These are phyloP conservation scores for Ascochyta rabiei DNA, from an alignment of 2,329 filamentous ascomycete species.

Conservation along the genomic window DNA sequence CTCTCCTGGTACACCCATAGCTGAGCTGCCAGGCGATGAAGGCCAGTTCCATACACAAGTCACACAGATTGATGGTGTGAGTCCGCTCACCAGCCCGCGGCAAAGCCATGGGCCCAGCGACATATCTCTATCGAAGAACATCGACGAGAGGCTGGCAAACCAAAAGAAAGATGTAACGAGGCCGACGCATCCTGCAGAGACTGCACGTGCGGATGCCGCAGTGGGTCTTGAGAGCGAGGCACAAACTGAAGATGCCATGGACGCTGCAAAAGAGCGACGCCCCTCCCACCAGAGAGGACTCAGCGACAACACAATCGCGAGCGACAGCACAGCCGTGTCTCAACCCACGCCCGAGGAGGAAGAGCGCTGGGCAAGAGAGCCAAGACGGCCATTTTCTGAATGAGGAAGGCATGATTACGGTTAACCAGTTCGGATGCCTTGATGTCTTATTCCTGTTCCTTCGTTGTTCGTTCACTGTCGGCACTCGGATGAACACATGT, in stretches of 20 bases:
- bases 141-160: conserved; percentile 34
- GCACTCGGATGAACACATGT: conserved; percentile 1
- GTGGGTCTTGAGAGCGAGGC: background rate
- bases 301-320: conserved; percentile 42
- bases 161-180: conserved; percentile 5
- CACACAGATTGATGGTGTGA: conserved; percentile 23
- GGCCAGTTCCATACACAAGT: conserved; percentile 22
- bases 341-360: conserved; percentile 43
- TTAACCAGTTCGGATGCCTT: background rate
- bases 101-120: conserved; percentile 38
- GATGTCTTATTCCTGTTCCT: background rate
- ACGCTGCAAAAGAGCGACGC: conserved; percentile 23
- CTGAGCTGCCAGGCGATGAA: conserved; percentile 43
- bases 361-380: conserved; percentile 31
- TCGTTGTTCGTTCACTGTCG: background rate
- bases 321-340: conserved; percentile 44
- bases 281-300: conserved; percentile 40
- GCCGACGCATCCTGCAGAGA: background rate
- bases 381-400: conserved; percentile 23
- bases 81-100: conserved; percentile 14
- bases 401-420: background rate
- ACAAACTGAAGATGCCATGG: background rate
- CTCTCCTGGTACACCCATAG: conserved; percentile 32
- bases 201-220: background rate
- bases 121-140: conserved; percentile 32